phyloP scores from a whole-genome alignment of 805 yeast genomes.

The Kodamaea lidongshanica region DNA sequence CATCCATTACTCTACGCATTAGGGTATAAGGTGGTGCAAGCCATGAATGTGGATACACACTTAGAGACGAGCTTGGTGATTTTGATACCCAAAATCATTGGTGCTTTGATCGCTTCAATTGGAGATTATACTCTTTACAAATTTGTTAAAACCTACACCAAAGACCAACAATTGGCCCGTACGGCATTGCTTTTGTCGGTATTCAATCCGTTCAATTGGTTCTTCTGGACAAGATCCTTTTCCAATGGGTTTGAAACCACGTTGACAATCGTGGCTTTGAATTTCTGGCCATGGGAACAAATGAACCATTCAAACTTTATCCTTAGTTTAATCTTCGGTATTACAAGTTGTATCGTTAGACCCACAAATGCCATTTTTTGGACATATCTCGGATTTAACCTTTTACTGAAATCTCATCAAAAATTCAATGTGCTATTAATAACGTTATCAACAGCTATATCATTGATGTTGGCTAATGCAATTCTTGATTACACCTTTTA shows the following conservation, averaged over 20 bases:
- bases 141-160: constrained; percentile 37
- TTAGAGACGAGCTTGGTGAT: constrained; percentile 33
- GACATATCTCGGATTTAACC: constrained; percentile 50
- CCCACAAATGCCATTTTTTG: constrained; percentile 83
- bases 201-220: constrained; percentile 76
- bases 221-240: constrained; percentile 72
- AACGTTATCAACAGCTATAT: constrained; percentile 16
- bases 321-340: constrained; percentile 46
- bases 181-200: constrained; percentile 47
- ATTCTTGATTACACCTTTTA: constrained; percentile 58
- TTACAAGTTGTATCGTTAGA: constrained; percentile 61
- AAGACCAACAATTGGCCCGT: constrained; percentile 30
- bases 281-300: constrained; percentile 63
- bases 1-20: constrained; percentile 70
- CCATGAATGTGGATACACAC: constrained; percentile 3
- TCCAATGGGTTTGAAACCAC: constrained; percentile 77
- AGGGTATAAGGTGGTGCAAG: constrained; percentile 30
- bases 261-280: constrained; percentile 59
- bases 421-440: constrained; percentile 13
- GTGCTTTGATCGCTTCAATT: constrained; percentile 61
- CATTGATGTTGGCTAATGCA: constrained; percentile 32
- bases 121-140: constrained; percentile 60
- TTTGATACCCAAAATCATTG: constrained; percentile 58
- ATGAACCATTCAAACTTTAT: constrained; percentile 15
- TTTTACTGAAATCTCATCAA: constrained; percentile 8